These are phyloP conservation scores for Lablab purpureus DNA, from an alignment of 306 rosid genomes.

Conservation along the genomic window DNA sequence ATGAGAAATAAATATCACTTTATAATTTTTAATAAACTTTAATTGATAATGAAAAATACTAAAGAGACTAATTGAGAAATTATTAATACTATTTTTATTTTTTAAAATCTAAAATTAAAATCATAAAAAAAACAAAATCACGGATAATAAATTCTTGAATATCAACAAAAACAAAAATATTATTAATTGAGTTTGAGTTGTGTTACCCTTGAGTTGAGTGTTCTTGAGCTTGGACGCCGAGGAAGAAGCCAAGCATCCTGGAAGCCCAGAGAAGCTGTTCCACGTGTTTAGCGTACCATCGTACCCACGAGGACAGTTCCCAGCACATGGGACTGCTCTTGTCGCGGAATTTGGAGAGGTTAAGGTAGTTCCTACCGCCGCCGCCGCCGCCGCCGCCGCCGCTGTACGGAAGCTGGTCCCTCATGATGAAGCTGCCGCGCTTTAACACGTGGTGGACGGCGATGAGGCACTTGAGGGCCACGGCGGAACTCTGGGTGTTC, in stretches of 20 bases:
- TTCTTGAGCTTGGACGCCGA: background rate
- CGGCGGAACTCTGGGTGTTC: conserved; percentile 65
- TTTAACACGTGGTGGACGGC: conserved; percentile 64
- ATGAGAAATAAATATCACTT: no score
- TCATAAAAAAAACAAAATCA: no score
- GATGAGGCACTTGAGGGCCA: conserved; percentile 79
- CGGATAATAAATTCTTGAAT: no score
- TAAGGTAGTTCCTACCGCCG: conserved; percentile 65
- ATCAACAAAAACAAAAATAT: no score
- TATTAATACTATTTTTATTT: no score
- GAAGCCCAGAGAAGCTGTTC: conserved; percentile 57
- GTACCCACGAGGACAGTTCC: conserved; percentile 78
- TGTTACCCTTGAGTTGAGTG: background rate
- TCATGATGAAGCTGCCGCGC: conserved; percentile 69
- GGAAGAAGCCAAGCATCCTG: conserved; percentile 56
- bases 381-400: conserved; percentile 57
- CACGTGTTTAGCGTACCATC: conserved; percentile 73
- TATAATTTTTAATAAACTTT: no score
- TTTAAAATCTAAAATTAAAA: no score
- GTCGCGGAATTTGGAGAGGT: conserved; percentile 78
- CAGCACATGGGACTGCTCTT: conserved; percentile 49
- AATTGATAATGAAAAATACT: no score
- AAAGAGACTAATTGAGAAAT: no score
- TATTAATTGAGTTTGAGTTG: background rate
- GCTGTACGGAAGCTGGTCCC: conserved; percentile 74